Evolutionary conservation across 169 alveolate species (phyloP).

Genomic region (Plasmodium relictum): DNA sequence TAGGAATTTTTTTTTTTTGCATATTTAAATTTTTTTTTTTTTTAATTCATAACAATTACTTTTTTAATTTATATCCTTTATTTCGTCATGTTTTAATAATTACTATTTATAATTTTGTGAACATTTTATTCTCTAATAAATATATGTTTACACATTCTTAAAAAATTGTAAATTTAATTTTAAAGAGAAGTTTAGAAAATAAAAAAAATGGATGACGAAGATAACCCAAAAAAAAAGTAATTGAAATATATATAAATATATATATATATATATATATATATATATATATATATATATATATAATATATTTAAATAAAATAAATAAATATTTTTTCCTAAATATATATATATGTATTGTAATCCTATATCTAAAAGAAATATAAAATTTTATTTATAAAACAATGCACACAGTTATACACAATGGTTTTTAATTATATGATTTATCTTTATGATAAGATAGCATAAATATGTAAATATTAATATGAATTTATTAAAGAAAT

Average conservation of each 20-base stretch:
- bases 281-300: not conserved
- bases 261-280: constrained; percentile 11
- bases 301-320: not conserved
- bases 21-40: not conserved
- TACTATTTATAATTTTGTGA: constrained; percentile 20
- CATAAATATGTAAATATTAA: too few species aligned
- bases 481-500: too few species aligned
- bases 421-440: too few species aligned
- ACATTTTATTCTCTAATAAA: constrained; percentile 10
- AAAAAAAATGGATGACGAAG: constrained; percentile 59
- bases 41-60: not conserved
- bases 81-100: constrained; percentile 13
- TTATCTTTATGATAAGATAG: too few species aligned
- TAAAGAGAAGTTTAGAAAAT: not conserved
- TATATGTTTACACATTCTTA: constrained; percentile 37
- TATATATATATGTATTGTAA: too few species aligned
- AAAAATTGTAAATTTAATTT: constrained; percentile 20
- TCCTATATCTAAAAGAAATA: too few species aligned
- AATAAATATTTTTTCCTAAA: too few species aligned
- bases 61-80: constrained; percentile 16
- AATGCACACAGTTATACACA: too few species aligned
- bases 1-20: not conserved
- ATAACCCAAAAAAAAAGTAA: constrained; percentile 56
- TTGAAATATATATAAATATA: constrained; percentile 10
- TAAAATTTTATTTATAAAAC: too few species aligned